Conservation (phyloP, 1,139 yeast genomes). For the Meyerozyma elateridarum region DNA sequence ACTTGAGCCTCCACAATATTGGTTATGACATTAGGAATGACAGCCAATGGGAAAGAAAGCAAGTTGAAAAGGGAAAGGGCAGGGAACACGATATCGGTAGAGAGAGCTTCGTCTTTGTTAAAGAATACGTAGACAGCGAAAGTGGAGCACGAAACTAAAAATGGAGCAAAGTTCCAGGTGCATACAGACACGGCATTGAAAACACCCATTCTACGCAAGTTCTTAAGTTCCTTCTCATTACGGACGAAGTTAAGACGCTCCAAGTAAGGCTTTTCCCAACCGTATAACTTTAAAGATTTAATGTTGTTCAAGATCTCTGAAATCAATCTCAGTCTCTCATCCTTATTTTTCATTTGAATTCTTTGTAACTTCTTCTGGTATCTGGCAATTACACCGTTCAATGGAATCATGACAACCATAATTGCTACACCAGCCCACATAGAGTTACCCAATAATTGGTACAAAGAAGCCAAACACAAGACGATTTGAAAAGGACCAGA, state of each 20-base stretch:
- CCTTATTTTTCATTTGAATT: conserved; percentile 43
- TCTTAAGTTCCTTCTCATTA: conserved; percentile 80
- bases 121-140: conserved; percentile 75
- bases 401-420: conserved; percentile 79
- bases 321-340: conserved; percentile 52
- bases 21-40: conserved; percentile 86
- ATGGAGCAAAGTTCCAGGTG: conserved; percentile 86
- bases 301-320: conserved; percentile 88
- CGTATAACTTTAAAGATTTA: conserved; percentile 86
- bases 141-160: conserved; percentile 85
- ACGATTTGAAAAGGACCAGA: conserved; percentile 93
- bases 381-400: conserved; percentile 71
- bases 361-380: conserved; percentile 73
- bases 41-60: conserved; percentile 88
- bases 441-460: conserved; percentile 58
- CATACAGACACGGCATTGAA: conserved; percentile 71
- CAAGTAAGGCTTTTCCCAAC: conserved; percentile 90
- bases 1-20: conserved; percentile 87
- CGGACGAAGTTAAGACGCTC: conserved; percentile 72
- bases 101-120: conserved; percentile 59
- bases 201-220: conserved; percentile 71
- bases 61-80: conserved; percentile 84
- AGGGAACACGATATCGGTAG: conserved; percentile 93
- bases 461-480: conserved; percentile 46
- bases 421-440: conserved; percentile 97